Percentiles rank a stretch among this genome's conserved stretches.
Evolutionary conservation across 768 basidiomycete species (phyloP).

Genomic region (Filobasidium wieringae): DNA sequence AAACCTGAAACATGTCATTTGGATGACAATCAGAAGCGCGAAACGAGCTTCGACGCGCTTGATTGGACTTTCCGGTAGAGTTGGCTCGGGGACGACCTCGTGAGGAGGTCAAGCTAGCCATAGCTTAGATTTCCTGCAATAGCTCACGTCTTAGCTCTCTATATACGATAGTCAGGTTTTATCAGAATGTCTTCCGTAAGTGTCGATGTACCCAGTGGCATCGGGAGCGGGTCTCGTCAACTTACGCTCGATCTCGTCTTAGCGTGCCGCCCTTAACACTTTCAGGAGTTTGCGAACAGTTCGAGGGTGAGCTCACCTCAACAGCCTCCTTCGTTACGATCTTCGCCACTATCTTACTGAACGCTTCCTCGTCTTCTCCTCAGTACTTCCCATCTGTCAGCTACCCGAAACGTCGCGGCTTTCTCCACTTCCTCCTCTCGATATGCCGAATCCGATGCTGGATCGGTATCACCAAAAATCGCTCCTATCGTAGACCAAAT

Average conservation of each 20-base stretch:
- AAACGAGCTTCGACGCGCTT: too few relatives aligned
- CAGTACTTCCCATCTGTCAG: neutral
- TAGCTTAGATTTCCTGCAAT: too few relatives aligned
- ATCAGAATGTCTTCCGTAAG: conserved; percentile 1
- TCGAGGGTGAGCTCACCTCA: neutral
- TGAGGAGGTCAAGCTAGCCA: too few relatives aligned
- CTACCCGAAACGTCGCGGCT: neutral
- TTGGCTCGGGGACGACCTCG: too few relatives aligned
- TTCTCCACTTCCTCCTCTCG: conserved; percentile 6
- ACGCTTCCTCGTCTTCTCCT: neutral
- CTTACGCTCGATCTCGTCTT: neutral
- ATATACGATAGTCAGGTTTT: too few relatives aligned
- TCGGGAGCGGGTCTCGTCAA: neutral
- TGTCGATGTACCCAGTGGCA: neutral
- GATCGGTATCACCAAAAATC: conserved; percentile 46
- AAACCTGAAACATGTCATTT: too few relatives aligned
- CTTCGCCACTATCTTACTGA: neutral
- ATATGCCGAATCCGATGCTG: conserved; percentile 10
- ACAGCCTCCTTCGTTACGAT: neutral
- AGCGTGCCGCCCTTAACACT: neutral
- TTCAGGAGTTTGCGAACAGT: neutral
- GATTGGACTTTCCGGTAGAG: too few relatives aligned
- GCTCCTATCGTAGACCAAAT: conserved; percentile 84
- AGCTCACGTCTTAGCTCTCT: too few relatives aligned
- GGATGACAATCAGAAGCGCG: too few relatives aligned